phyloP scores from a whole-genome alignment of 805 yeast genomes.

The Tetrapisispora phaffii region DNA sequence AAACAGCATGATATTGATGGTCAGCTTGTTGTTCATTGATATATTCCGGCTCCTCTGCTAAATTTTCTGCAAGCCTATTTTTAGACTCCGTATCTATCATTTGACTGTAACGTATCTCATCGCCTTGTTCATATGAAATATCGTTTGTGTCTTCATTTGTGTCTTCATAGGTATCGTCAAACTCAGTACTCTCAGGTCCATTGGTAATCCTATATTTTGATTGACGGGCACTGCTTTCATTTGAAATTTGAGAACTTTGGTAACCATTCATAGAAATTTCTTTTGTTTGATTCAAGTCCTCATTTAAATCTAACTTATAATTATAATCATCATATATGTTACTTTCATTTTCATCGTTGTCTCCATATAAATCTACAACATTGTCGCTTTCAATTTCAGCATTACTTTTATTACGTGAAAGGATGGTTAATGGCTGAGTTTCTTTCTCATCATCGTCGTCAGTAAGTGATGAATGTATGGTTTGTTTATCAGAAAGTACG shows the following conservation, averaged over 20 bases:
- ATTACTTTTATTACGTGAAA: neutral
- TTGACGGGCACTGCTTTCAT: neutral
- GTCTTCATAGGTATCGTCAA: conserved; percentile 9
- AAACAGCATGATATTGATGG: conserved; percentile 19
- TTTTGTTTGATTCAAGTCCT: neutral
- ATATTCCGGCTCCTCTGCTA: neutral
- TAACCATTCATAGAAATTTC: neutral
- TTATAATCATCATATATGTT: neutral
- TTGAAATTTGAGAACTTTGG: neutral
- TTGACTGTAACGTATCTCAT: conserved; percentile 23
- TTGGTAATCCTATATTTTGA: neutral
- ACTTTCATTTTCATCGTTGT: conserved; percentile 1
- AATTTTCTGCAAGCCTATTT: neutral
- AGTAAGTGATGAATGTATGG: conserved; percentile 7
- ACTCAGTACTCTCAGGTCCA: neutral
- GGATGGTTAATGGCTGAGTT: conserved; percentile 1
- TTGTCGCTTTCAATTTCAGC: neutral
- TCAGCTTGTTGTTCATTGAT: conserved; percentile 8
- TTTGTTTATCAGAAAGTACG: conserved; percentile 7
- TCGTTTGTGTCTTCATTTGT: conserved; percentile 23
- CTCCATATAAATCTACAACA: conserved; percentile 6
- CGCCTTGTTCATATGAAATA: conserved; percentile 30
- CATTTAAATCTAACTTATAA: neutral
- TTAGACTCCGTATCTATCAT: neutral
- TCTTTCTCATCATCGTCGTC: conserved; percentile 24